Percentiles rank a stretch among this genome's conserved stretches.
These are phyloP conservation scores for Theobroma grandiflorum DNA, from an alignment of 441 rosid species.

Conservation along the genomic window DNA sequence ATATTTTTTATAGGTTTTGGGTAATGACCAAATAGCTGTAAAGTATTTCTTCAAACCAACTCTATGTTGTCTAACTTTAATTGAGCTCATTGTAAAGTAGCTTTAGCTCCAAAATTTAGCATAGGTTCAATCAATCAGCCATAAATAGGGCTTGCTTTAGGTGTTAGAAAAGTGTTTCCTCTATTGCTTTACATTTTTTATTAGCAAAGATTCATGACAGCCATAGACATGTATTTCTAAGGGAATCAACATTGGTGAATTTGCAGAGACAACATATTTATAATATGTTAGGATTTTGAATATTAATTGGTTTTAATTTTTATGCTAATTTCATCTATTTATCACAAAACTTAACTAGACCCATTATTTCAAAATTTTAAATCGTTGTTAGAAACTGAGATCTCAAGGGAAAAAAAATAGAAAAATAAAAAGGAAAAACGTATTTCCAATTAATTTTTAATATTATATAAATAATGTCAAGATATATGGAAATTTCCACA, in stretches of 20 bases:
- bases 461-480: no score
- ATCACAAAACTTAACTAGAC: neutral
- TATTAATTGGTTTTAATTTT: neutral
- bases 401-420: neutral
- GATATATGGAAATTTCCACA: no score
- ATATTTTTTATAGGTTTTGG: neutral
- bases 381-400: neutral
- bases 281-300: neutral
- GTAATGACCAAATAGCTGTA: slow-evolving; percentile 23
- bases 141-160: neutral
- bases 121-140: neutral
- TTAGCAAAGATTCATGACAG: neutral
- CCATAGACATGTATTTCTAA: neutral
- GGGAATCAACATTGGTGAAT: neutral
- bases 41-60: slow-evolving; percentile 7
- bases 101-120: neutral
- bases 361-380: neutral
- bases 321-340: neutral
- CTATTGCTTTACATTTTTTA: neutral
- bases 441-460: neutral
- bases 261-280: neutral
- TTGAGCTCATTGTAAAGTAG: slow-evolving; percentile 29
- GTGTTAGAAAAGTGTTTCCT: neutral
- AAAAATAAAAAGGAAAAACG: neutral
- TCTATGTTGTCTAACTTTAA: slow-evolving; percentile 18